Conservation (phyloP, 192 early-diverging fungal species). For the Gonapodya prolifera region DNA sequence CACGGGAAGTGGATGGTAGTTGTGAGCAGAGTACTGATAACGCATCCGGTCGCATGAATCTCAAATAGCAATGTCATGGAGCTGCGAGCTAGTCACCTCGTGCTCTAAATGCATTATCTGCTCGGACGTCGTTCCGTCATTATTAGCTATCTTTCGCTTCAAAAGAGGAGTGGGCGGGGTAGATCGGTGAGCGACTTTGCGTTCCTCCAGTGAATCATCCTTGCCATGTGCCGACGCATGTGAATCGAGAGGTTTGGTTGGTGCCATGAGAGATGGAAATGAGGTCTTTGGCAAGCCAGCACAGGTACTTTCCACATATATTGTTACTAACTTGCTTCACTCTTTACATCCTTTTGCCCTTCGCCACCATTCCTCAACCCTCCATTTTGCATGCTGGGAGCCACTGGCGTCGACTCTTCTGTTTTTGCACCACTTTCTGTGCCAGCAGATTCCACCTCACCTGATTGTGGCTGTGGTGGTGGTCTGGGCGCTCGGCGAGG, state of each 20-base stretch:
- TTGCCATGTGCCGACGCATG: background rate
- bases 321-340: too few relatives aligned
- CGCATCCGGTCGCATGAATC: constrained; percentile 45
- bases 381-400: too few relatives aligned
- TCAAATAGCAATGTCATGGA: background rate
- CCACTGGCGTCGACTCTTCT: background rate
- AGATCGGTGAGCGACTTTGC: background rate
- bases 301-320: too few relatives aligned
- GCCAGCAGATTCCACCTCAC: background rate
- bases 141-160: background rate
- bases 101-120: background rate
- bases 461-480: background rate
- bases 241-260: background rate
- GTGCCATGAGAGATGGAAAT: background rate
- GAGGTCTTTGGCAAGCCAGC: background rate
- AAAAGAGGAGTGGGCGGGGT: background rate
- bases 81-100: background rate
- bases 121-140: background rate
- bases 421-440: background rate
- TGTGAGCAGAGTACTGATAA: constrained; percentile 86
- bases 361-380: too few relatives aligned
- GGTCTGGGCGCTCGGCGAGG: background rate
- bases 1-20: constrained; percentile 95
- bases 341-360: too few relatives aligned
- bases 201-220: too few relatives aligned